Base-by-base conservation (phyloP, 1,284 basidiomycete species). In the Cryptococcus amylolentus region DNA sequence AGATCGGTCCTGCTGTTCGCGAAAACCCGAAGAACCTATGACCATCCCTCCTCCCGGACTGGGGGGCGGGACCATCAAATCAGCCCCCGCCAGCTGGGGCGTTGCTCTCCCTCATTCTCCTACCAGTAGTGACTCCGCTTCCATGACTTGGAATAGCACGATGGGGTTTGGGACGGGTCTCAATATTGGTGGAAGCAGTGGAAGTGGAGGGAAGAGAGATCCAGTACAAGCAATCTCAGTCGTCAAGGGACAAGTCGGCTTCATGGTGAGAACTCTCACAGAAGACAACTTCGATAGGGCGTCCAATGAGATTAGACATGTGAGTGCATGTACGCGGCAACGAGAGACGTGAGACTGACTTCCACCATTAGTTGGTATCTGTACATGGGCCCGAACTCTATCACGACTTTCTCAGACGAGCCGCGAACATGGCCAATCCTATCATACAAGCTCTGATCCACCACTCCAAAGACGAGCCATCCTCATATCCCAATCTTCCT, bases 211-310 rank as follows among this genome's bases (percentile, higher is more conserved):
- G 31, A 35, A 10, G 2, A 35, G 10, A 5, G 31, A 35, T 35
- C 31, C 31, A 35, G 31, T 35, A 2, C 31, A 35, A 35, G 31
- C 31, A 1, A 35, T 35, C 6, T 35, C 31, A 31, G 80, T 81
- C 50, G 79, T 80, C 49, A 78, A 79, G 60, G 80, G 81, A 20
- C 81, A 82, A 65, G 94, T 96, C 74, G 90, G 92, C 66, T 96
- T 96, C 78, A 83, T 95, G 58, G 83, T 97, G 63, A 91, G 89
- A 20, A 95, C 90, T 26, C 84, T 96, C 57, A 91, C 89, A 57
- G 93, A 96, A 79, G 93, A 95, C 68, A 92, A 92, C 78, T 96
- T 91, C 73, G 88, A 91, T 73, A 85, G 89, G 73, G 90, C 94
- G 76, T 86, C 91, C 72, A 80, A 85, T 56, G 92, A 96, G 81